A percentile compares a stretch with the other conserved stretches of the same genome.
These are phyloP conservation scores for Drosera spatulata DNA, from an alignment of 179 eudicot species.

Conservation along the genomic window DNA sequence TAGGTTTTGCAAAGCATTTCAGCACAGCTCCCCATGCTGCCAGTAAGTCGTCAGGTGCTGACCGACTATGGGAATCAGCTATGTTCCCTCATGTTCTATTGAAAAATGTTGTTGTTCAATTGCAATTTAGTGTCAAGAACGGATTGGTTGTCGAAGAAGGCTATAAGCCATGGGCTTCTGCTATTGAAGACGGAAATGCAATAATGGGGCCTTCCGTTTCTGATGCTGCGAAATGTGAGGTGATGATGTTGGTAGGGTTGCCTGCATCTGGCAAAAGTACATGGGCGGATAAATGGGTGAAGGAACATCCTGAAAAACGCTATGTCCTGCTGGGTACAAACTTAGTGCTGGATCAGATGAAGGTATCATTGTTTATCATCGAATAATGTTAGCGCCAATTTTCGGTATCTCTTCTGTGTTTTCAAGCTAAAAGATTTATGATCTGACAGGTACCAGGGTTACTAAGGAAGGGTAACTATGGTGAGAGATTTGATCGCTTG, in stretches of 20 bases:
- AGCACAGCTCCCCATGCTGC: constrained; percentile 27
- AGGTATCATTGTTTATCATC: constrained; percentile 21
- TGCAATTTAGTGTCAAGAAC: constrained; percentile 53
- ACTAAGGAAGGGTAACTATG: constrained; percentile 36
- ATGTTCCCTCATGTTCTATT: constrained; percentile 62
- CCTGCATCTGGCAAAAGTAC: constrained; percentile 75
- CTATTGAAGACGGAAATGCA: constrained; percentile 34
- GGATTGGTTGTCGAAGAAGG: constrained; percentile 52
- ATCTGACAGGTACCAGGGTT: constrained; percentile 45
- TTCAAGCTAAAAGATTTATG: neutral
- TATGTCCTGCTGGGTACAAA: constrained; percentile 66
- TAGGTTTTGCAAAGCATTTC: constrained; percentile 36
- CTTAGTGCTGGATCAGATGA: constrained; percentile 56
- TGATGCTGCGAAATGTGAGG: constrained; percentile 33
- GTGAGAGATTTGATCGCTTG: constrained; percentile 46
- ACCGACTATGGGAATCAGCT: constrained; percentile 34
- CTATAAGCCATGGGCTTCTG: constrained; percentile 56
- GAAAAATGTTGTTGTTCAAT: constrained; percentile 56
- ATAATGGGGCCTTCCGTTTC: constrained; percentile 38
- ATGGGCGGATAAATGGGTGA: constrained; percentile 61
- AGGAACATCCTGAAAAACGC: constrained; percentile 53
- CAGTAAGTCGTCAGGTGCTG: constrained; percentile 12
- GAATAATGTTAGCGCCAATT: no score
- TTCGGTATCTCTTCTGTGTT: no score
- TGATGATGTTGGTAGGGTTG: constrained; percentile 72